Percentiles rank a stretch among this genome's conserved stretches.
phyloP scores from a whole-genome alignment of 106 monocot genomes.

The Allium cepa region DNA sequence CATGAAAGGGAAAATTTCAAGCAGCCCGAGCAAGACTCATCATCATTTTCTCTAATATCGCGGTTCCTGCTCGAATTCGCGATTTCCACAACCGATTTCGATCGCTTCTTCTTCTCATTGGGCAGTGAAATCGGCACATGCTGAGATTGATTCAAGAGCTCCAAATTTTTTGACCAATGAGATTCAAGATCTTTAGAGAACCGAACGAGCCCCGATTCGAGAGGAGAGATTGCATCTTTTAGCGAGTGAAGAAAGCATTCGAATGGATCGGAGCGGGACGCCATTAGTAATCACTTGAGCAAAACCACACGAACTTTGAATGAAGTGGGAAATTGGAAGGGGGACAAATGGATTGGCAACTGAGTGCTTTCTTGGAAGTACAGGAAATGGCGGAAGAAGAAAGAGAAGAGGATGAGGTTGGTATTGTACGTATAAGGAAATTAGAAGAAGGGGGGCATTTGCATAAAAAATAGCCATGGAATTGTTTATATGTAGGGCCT shows the following conservation, averaged over 20 bases:
- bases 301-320: too few species aligned
- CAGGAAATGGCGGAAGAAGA: too few species aligned
- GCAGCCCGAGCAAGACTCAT: slow-evolving; percentile 39
- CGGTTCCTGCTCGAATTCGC: slow-evolving; percentile 20
- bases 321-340: too few species aligned
- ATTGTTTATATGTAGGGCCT: too few species aligned
- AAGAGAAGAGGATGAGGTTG: too few species aligned
- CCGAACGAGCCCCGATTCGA: slow-evolving; percentile 28
- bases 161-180: slow-evolving; percentile 13
- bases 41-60: slow-evolving; percentile 6
- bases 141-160: background rate
- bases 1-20: slow-evolving; percentile 22
- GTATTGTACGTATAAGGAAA: too few species aligned
- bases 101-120: slow-evolving; percentile 18
- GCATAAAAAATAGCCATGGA: too few species aligned
- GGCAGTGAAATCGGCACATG: slow-evolving; percentile 1
- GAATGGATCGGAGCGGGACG: slow-evolving; percentile 31
- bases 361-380: too few species aligned
- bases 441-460: too few species aligned
- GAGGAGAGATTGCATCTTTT: slow-evolving; percentile 23
- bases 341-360: too few species aligned
- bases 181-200: slow-evolving; percentile 33
- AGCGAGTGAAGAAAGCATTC: slow-evolving; percentile 30
- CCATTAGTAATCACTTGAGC: slow-evolving; percentile 11
- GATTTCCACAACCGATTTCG: slow-evolving; percentile 14